phyloP scores from a whole-genome alignment of 2,329 filamentous ascomycete species.

The Ceratocystis cacaofunesta region DNA sequence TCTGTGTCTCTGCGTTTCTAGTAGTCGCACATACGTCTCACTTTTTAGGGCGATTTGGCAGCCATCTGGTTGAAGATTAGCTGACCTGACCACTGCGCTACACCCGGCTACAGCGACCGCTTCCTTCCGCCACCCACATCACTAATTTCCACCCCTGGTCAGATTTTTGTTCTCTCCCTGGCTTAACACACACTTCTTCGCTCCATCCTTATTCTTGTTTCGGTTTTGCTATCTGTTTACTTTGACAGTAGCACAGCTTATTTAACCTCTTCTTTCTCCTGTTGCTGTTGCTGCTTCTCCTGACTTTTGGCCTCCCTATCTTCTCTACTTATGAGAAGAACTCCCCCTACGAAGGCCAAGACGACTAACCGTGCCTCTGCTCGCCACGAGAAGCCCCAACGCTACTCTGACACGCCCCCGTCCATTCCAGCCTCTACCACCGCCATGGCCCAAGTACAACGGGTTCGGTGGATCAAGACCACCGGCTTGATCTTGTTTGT shows the following conservation, averaged over 20 bases:
- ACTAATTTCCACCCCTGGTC: not conserved
- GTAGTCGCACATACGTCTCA: not conserved
- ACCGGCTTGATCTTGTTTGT: slow-evolving; percentile 45
- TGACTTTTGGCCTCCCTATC: not conserved
- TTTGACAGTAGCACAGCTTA: not conserved
- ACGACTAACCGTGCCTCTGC: slow-evolving; percentile 42
- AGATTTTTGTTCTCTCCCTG: not conserved
- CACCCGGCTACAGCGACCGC: slow-evolving; percentile 2
- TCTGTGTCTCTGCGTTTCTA: not conserved
- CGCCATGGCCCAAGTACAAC: slow-evolving; percentile 48
- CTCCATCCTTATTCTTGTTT: not conserved
- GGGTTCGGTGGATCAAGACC: slow-evolving; percentile 50
- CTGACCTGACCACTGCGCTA: not conserved
- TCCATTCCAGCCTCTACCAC: slow-evolving; percentile 27
- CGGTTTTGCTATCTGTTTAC: not conserved
- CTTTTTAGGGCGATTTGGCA: not conserved
- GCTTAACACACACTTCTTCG: not conserved
- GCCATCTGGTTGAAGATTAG: too few species aligned
- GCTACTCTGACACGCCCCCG: slow-evolving; percentile 35
- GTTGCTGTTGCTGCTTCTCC: not conserved
- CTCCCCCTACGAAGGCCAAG: slow-evolving; percentile 48
- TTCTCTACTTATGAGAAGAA: slow-evolving; percentile 40
- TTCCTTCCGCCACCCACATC: slow-evolving; percentile 3
- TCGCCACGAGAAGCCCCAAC: slow-evolving; percentile 49
- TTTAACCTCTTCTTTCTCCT: not conserved